Percentiles rank a stretch among this genome's conserved stretches.
Conservation (phyloP, 176 grass and related monocot genomes). For the Otatea glauca region DNA sequence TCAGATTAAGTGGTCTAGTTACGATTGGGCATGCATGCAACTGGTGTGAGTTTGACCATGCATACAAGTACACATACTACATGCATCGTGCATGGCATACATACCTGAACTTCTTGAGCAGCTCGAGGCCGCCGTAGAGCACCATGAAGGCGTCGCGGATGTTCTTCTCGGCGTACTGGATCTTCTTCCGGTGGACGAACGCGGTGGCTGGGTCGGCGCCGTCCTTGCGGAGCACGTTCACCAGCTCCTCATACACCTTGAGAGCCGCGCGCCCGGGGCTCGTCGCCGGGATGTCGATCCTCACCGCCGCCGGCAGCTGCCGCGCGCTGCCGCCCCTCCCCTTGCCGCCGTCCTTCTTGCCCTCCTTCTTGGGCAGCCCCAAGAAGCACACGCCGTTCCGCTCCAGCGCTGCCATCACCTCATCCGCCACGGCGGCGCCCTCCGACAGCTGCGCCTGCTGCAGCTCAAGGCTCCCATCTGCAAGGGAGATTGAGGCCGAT, state of each 20-base stretch:
- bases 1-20: not conserved
- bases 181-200: conserved; percentile 80
- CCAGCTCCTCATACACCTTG: conserved; percentile 85
- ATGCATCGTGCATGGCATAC: not conserved
- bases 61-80: too few relatives aligned
- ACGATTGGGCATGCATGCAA: too few relatives aligned
- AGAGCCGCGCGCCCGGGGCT: conserved; percentile 63
- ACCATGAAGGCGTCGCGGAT: conserved; percentile 78
- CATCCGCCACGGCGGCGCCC: conserved; percentile 68
- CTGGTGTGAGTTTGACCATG: too few relatives aligned
- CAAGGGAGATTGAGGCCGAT: not conserved
- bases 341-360: conserved; percentile 58
- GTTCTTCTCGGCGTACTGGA: conserved; percentile 96
- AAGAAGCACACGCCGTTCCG: conserved; percentile 82
- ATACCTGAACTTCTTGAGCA: conserved; percentile 91
- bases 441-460: conserved; percentile 49
- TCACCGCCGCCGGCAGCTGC: conserved; percentile 50
- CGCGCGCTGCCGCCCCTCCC: conserved; percentile 19
- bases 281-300: conserved; percentile 90
- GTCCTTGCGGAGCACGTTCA: conserved; percentile 85
- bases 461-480: conserved; percentile 49
- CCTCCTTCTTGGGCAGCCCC: conserved; percentile 52
- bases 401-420: conserved; percentile 92
- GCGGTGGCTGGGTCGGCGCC: conserved; percentile 59
- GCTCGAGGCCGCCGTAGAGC: conserved; percentile 81